Conservation (phyloP, 176 grass and related monocot genomes). For the Leersia perrieri region DNA sequence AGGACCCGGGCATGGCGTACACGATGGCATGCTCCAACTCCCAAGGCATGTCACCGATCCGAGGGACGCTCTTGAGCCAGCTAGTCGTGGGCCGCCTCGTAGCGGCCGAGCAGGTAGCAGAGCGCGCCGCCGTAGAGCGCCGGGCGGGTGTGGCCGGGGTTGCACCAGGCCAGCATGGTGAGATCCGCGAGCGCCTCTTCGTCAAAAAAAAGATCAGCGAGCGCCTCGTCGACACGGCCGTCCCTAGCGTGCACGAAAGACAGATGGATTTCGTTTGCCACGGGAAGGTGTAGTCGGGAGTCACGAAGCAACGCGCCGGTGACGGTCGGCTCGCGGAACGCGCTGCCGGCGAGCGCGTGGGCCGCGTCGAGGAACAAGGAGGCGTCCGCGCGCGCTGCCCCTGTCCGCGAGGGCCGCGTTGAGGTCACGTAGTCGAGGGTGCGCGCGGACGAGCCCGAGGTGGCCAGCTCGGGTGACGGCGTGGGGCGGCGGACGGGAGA, state of each 20-base stretch:
- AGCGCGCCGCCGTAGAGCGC: not conserved
- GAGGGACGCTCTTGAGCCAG: not conserved
- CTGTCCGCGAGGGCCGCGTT: not conserved
- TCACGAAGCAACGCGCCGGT: not conserved
- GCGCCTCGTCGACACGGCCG: not conserved
- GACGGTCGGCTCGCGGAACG: not conserved
- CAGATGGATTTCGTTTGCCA: too few species aligned
- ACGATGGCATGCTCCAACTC: not conserved
- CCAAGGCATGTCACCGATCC: too few species aligned
- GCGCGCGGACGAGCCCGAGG: constrained; percentile 8
- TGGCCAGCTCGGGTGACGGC: not conserved
- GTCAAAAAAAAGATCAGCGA: not conserved
- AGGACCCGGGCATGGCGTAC: not conserved
- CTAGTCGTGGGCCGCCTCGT: not conserved
- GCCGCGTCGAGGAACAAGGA: constrained; percentile 3
- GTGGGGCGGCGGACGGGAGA: not conserved
- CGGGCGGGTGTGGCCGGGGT: not conserved
- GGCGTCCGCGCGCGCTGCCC: too few species aligned
- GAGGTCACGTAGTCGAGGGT: not conserved
- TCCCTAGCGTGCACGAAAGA: not conserved
- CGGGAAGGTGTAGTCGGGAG: too few species aligned
- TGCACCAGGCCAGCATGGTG: not conserved
- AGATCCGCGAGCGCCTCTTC: not conserved
- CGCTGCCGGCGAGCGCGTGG: not conserved
- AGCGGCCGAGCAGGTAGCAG: not conserved